These are phyloP conservation scores for Hypoxylon fragiforme DNA, from an alignment of 495 filamentous ascomycete species.

Conservation along the genomic window DNA sequence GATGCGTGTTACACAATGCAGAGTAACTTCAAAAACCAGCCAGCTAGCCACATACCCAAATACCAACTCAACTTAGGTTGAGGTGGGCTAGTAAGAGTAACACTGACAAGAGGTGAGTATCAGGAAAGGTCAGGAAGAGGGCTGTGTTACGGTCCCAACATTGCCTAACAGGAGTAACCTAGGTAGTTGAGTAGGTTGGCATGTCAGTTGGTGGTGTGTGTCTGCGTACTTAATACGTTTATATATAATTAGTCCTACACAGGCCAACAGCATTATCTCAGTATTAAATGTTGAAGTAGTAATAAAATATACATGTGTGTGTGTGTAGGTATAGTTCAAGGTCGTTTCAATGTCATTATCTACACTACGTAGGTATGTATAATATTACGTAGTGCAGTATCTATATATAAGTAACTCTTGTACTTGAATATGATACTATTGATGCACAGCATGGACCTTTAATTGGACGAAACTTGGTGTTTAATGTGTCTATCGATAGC, in stretches of 20 bases:
- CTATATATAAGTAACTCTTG: neutral
- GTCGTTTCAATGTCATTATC: no score
- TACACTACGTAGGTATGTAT: neutral
- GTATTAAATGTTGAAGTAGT: no score
- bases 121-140: neutral
- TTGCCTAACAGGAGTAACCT: constrained; percentile 19
- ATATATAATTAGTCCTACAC: neutral
- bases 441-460: no score
- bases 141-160: constrained; percentile 13
- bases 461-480: no score
- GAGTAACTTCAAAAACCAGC: constrained; percentile 22
- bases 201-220: neutral
- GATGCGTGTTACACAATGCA: constrained; percentile 32
- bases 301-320: no score
- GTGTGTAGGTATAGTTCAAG: no score
- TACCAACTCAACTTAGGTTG: constrained; percentile 3
- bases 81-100: constrained; percentile 11
- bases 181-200: neutral
- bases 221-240: neutral
- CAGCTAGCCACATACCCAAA: constrained; percentile 15
- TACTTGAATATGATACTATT: neutral
- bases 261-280: neutral
- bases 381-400: neutral
- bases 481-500: constrained; percentile 14
- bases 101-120: neutral